Evolutionary conservation across 371 early-diverging fungal genomes (phyloP), one percentile per base, ranked within the genome.

Genomic region (Actinomortierella ambigua): DNA sequence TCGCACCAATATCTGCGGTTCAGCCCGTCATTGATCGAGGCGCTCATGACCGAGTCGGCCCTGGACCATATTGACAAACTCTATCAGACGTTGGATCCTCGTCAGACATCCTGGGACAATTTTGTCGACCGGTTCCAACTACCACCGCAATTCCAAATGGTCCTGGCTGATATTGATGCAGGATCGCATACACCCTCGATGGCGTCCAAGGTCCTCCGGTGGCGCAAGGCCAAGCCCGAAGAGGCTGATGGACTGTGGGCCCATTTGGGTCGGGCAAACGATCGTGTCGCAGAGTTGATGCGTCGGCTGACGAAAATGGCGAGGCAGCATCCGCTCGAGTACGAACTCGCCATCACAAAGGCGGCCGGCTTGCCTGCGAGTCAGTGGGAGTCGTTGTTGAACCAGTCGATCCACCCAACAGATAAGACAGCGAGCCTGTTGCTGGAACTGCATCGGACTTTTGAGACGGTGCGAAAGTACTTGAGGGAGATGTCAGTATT

Each of bases 121-220:
- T 67, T 77, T 2, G 90, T 93, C 0, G 62, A 40, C 7, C 82
- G 85, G 0, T 85, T 95, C 39, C 55, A 63, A 6, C 69, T 98
- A 39, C 96, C 98, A 5, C 90, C 85, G 20, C 75, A 88, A 1
- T 81, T 95, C 20, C 77, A 80, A 5, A 65, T 98, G 57, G 80
- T 91, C 68, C 81, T 98, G 55, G 98, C 93, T 0, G 98, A 98
- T 78, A 89, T 98, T 27, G 90, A 92, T 76, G 88, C 92, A 11
- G 98, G 98, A 39, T 92, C 92, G 59, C 90, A 91, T 82, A 98
- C 98, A 2, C 97, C 96, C 17, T 88, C 90, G 39, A 81, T 98
- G 68, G 98, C 95, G 23, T 83, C 88, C n/a, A 88, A 90, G 61
- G 94, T 97, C 2, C 81, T 95, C 44, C 79, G 67, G 29, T 98